phyloP scores from a whole-genome alignment of 2,329 filamentous ascomycete genomes.

The Phialophora macrospora region DNA sequence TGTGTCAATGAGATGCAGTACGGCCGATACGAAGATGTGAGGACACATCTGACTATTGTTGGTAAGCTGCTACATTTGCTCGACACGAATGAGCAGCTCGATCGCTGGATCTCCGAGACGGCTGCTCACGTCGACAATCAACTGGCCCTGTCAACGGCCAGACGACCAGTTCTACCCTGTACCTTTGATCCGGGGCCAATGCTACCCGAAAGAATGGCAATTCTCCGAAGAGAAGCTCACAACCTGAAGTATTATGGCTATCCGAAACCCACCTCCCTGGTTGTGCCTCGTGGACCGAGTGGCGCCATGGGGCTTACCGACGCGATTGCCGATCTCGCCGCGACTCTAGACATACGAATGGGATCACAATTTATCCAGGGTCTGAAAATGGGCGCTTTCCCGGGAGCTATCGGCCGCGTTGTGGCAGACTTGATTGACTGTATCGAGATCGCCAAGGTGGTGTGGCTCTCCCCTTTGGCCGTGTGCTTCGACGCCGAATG shows the following conservation, averaged over 20 bases:
- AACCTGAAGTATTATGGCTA: conserved; percentile 25
- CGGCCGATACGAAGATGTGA: conserved; percentile 27
- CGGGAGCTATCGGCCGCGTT: conserved; percentile 19
- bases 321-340: conserved; percentile 30
- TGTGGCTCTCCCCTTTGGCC: conserved; percentile 35
- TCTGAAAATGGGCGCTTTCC: conserved; percentile 24
- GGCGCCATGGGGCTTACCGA: conserved; percentile 29
- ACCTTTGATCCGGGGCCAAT: conserved; percentile 35
- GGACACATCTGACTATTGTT: conserved; percentile 33
- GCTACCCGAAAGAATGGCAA: conserved; percentile 34
- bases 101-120: conserved; percentile 36
- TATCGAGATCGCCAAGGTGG: conserved; percentile 36
- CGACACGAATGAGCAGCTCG: conserved; percentile 28
- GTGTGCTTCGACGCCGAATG: conserved; percentile 37
- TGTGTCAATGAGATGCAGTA: conserved; percentile 32
- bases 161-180: conserved; percentile 24
- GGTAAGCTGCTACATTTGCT: conserved; percentile 32
- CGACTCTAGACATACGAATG: conserved; percentile 33
- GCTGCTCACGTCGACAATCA: conserved; percentile 36
- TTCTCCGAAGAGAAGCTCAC: conserved; percentile 28
- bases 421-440: conserved; percentile 34
- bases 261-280: conserved; percentile 21
- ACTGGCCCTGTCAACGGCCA: conserved; percentile 30
- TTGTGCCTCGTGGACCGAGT: conserved; percentile 18
- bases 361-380: conserved; percentile 27